Base-by-base conservation (phyloP, 1,284 basidiomycete species). In the Bondarzewia mesenterica region DNA sequence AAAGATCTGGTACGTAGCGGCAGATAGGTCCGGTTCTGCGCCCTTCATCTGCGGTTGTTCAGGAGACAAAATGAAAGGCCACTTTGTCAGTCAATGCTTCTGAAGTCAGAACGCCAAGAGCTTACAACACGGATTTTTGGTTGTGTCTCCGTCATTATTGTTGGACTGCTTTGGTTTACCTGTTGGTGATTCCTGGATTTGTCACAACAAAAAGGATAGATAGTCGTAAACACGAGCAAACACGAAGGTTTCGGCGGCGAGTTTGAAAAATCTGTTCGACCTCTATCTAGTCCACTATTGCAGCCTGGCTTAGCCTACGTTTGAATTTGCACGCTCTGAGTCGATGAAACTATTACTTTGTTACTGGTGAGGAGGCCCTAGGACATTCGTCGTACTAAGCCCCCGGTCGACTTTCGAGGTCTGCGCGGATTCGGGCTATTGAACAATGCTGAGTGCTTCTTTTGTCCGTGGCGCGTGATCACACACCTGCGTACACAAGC, bases 1-100 rank as follows among this genome's bases (percentile, higher is more conserved):
- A 62, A 86, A 75, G 42, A 98, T 86, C 62, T 89, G 89, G 69
- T 87, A 99, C 1, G 95, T 97, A 16, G 89, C 93, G 2, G 91
- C 84, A 26, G 91, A 89, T 57, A 94, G 75, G 65, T 95, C 92
- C 7, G 83, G 70, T 47, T 85, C 74, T 41, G 87, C 85, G 46
- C 92, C 91, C 58, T 78, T 78, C 67, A 88, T 72, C 85, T 88
- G 21, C n/a, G n/a, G n/a, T n/a, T n/a, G n/a, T 22, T 5, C 14
- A 26, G 10, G 8, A 15, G 2, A 47, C 5, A 40, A 51, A 14
- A 23, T 36, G 16, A 38, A 16, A 32, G 4, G n/a, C n/a, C 12
- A n/a, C 10, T 32, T 32, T 32, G 29, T 7, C 29, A 32, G 6
- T 32, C 29, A 12, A 32, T n/a, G 29, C 29, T 32, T 32, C n/a